A percentile compares a stretch with the other conserved stretches of the same genome.
Conservation (phyloP, 2,329 filamentous ascomycete genomes). For the Curvularia eragrostidis region DNA sequence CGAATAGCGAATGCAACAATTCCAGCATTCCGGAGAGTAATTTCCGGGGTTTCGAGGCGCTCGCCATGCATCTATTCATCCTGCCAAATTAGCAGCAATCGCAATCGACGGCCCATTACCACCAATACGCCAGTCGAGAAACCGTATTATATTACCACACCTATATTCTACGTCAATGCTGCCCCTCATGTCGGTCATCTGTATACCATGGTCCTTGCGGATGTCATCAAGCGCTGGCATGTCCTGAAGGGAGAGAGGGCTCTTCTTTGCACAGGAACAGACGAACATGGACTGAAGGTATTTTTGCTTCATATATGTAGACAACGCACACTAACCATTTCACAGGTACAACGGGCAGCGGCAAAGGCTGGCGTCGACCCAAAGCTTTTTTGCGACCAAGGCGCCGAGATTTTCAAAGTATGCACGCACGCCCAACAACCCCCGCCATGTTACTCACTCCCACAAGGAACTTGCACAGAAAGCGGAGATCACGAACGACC, state of each 20-base stretch:
- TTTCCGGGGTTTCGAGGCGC: conserved; percentile 21
- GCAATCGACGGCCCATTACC: conserved; percentile 27
- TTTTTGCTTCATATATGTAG: not conserved
- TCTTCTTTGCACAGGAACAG: conserved; percentile 86
- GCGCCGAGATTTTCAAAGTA: conserved; percentile 77
- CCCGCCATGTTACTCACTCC: conserved; percentile 11
- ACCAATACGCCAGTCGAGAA: conserved; percentile 58
- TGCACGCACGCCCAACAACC: conserved; percentile 9
- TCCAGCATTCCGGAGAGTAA: conserved; percentile 27
- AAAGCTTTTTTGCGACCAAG: conserved; percentile 87
- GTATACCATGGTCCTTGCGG: conserved; percentile 88
- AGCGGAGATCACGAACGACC: conserved; percentile 75
- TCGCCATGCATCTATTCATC: conserved; percentile 35
- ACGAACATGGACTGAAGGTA: conserved; percentile 95
- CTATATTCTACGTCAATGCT: conserved; percentile 99
- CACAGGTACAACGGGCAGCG: conserved; percentile 83
- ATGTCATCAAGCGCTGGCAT: conserved; percentile 93
- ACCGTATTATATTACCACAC: conserved; percentile 93
- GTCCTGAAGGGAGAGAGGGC: conserved; percentile 73
- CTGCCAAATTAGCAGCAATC: conserved; percentile 28
- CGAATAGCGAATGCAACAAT: conserved; percentile 28
- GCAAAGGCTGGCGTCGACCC: conserved; percentile 72
- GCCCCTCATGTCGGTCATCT: conserved; percentile 94
- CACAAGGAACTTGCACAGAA: conserved; percentile 69
- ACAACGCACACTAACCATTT: conserved; percentile 7